phyloP scores from a whole-genome alignment of 2,329 filamentous ascomycete genomes.

The Arthrinium puccinioides region DNA sequence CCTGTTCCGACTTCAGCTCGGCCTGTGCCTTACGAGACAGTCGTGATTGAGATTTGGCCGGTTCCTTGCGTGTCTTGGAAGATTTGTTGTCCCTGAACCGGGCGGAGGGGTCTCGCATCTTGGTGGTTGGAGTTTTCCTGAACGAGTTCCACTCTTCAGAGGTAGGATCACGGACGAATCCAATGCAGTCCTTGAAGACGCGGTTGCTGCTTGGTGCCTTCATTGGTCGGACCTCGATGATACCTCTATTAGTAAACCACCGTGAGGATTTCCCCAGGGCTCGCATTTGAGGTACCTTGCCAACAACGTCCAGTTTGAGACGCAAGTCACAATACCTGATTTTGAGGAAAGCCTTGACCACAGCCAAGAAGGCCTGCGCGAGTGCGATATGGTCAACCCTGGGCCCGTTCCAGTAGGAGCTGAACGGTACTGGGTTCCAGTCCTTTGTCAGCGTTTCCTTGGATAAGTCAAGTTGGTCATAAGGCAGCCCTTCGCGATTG shows the following conservation, averaged over 20 bases:
- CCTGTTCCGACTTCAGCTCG: conserved; percentile 5
- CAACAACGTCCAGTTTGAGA: conserved; percentile 47
- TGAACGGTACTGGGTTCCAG: conserved; percentile 49
- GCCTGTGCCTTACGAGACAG: conserved; percentile 2
- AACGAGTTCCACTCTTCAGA: conserved; percentile 50
- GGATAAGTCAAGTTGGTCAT: conserved; percentile 30
- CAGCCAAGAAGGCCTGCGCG: conserved; percentile 48
- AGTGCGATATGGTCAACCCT: conserved; percentile 52
- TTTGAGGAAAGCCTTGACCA: conserved; percentile 50
- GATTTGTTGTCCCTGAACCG: conserved; percentile 17
- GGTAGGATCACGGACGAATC: conserved; percentile 48
- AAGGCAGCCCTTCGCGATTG: conserved; percentile 25
- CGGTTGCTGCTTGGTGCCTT: conserved; percentile 39
- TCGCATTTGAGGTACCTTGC: conserved; percentile 53
- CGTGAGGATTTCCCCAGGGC: conserved; percentile 51
- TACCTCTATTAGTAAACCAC: conserved; percentile 47
- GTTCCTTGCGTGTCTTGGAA: background rate
- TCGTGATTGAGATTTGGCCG: background rate
- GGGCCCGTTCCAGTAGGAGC: conserved; percentile 47
- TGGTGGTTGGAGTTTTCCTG: conserved; percentile 39
- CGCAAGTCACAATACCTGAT: conserved; percentile 52
- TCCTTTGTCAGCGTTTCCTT: conserved; percentile 32
- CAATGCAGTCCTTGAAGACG: conserved; percentile 55
- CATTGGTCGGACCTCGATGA: conserved; percentile 50
- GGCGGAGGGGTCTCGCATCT: conserved; percentile 15